phyloP scores from a whole-genome alignment of 1,284 basidiomycete species.

The Albatrellus sp. region DNA sequence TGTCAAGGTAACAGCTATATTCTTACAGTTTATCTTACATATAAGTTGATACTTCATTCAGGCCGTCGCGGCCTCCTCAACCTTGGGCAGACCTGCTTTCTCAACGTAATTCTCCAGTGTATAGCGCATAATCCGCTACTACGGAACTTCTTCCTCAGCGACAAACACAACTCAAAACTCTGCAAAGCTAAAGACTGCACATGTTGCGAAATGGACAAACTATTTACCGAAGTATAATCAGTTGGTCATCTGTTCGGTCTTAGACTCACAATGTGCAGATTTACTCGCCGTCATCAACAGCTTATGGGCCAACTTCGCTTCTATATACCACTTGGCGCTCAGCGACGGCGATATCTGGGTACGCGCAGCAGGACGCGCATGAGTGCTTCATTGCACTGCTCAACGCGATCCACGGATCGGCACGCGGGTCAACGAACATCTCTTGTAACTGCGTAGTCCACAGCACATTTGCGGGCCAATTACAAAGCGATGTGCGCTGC shows the following conservation, averaged over 20 bases:
- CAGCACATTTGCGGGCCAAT: conserved; percentile 76
- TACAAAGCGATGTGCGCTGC: conserved; percentile 87
- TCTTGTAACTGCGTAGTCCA: conserved; percentile 90
- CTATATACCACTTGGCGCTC: conserved; percentile 82
- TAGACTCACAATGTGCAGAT: conserved; percentile 15
- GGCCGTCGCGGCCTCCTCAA: conserved; percentile 83
- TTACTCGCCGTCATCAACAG: conserved; percentile 43
- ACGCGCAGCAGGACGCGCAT: conserved; percentile 92
- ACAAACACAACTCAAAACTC: conserved; percentile 64
- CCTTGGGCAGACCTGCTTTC: conserved; percentile 90
- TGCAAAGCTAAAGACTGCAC: conserved; percentile 74
- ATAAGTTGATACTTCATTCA: conserved; percentile 17
- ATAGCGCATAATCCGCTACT: conserved; percentile 89
- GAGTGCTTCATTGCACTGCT: conserved; percentile 79
- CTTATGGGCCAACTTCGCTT: conserved; percentile 79
- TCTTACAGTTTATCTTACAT: not conserved
- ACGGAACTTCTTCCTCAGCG: conserved; percentile 82
- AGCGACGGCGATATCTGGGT: conserved; percentile 74
- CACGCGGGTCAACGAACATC: conserved; percentile 56
- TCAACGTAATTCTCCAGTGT: conserved; percentile 89
- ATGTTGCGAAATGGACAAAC: conserved; percentile 90
- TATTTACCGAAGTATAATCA: conserved; percentile 67
- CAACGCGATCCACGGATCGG: conserved; percentile 77
- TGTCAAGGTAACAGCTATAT: conserved; percentile 43
- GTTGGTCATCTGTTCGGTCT: not conserved